Evolutionary conservation across 2,329 filamentous ascomycete species (phyloP), one percentile per base, ranked within the genome.

Genomic region (Sclerotinia sclerotiorum): DNA sequence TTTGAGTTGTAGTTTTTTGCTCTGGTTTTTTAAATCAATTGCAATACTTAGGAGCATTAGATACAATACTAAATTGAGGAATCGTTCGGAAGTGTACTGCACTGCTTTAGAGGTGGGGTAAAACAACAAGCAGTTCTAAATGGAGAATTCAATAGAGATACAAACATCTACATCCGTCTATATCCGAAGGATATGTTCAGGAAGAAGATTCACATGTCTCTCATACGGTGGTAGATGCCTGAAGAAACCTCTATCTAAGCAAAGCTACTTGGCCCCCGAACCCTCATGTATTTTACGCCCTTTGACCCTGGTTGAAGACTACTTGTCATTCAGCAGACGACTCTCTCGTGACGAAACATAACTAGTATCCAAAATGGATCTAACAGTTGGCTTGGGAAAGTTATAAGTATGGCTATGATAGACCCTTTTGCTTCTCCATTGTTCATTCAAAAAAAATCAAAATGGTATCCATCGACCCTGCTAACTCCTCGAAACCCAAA

Each of bases 401-500:
- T 46, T 66, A 61, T 49, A 61, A 66, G n/a, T 51, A 66, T 66
- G 21, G 6, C 5, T 29, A 54, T 29, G 1, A 13, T 21, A 8
- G 6, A 39, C 39, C 15, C 64, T 62, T 66, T 66, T 58, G 15
- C n/a, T 35, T 51, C 27, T 48, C n/a, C 51, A 65, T 21, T 32
- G 10, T 52, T 29, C 51, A n/a, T 39, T 42, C 1, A 42, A 51
- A 52, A n/a, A 29, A n/a, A 29, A 19, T 19, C 42, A 46, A 67
- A 15, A 67, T 67, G 65, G 46, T 10, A 17, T n/a, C 19, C n/a
- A 3, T 51, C 32, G 11, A 24, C 35, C 46, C 44, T n/a, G 39
- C 44, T 10, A 27, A 29, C 19, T 24, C 32, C 15, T 17, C 52
- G 51, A 71, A 65, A 52, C 65, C 69, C 11, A 76, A 75, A 60